phyloP scores from a whole-genome alignment of 2,329 filamentous ascomycete species.

The Xylariaceae sp. region DNA sequence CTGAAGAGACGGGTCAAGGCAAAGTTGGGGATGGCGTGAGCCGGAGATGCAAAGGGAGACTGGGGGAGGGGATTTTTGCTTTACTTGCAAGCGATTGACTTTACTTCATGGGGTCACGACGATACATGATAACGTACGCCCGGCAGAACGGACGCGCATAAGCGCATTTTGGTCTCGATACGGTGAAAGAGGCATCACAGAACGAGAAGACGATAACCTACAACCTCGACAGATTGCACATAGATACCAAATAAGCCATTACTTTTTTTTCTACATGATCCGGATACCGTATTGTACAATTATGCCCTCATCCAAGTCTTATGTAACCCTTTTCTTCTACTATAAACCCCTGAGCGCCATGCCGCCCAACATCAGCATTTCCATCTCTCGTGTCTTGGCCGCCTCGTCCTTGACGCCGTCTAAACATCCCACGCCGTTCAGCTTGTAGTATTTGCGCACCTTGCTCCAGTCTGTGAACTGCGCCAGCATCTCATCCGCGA shows the following conservation, averaged over 20 bases:
- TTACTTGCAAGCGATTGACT: too few relatives aligned
- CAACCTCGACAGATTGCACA: too few relatives aligned
- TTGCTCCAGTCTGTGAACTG: conserved; percentile 60
- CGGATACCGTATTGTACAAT: too few relatives aligned
- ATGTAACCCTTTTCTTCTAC: not conserved
- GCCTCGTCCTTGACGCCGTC: conserved; percentile 40
- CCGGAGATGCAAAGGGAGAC: not conserved
- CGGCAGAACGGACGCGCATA: too few relatives aligned
- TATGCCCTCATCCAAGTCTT: not conserved
- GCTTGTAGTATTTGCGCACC: conserved; percentile 82
- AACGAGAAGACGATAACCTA: too few relatives aligned
- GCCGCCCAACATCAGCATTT: conserved; percentile 65
- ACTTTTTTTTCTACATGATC: too few relatives aligned
- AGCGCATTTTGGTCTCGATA: too few relatives aligned
- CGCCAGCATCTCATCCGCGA: conserved; percentile 61
- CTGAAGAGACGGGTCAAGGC: conserved; percentile 50
- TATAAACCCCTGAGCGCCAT: conserved; percentile 71
- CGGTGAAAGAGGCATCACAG: too few relatives aligned
- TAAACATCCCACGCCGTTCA: conserved; percentile 57
- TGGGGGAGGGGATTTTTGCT: too few relatives aligned
- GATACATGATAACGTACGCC: too few relatives aligned
- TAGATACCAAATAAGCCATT: too few relatives aligned
- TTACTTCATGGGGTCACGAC: too few relatives aligned
- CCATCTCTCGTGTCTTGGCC: conserved; percentile 51
- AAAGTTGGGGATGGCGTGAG: conserved; percentile 26